Conservation (phyloP, 1,139 yeast species). For the Taiozyma sp. region DNA sequence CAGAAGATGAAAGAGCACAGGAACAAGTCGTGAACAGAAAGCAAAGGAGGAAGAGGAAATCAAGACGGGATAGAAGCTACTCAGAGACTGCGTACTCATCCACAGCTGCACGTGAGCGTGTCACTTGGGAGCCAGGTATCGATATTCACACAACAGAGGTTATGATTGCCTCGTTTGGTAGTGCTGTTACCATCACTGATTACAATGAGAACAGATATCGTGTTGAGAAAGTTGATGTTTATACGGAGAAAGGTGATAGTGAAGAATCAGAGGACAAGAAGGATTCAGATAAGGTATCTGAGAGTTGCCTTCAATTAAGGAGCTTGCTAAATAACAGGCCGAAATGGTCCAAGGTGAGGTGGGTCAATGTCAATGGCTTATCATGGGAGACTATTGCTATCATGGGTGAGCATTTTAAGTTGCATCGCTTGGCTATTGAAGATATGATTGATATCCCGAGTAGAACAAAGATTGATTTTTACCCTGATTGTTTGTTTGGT, state of each 20-base stretch:
- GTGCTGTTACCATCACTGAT: constrained; percentile 44
- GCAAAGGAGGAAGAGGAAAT: constrained; percentile 9
- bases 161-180: constrained; percentile 41
- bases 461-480: constrained; percentile 48
- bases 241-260: constrained; percentile 15
- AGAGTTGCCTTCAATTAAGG: constrained; percentile 13
- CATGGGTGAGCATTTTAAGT: constrained; percentile 33
- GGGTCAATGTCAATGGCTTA: constrained; percentile 52
- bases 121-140: constrained; percentile 55
- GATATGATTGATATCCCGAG: constrained; percentile 58
- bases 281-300: constrained; percentile 4
- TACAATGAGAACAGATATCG: constrained; percentile 37
- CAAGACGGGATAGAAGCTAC: constrained; percentile 25
- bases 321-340: constrained; percentile 29
- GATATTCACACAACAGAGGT: constrained; percentile 45
- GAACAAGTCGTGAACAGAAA: not conserved
- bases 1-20: constrained; percentile 12
- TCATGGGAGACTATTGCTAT: constrained; percentile 50
- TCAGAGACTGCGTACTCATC: constrained; percentile 29
- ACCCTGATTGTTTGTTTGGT: constrained; percentile 43
- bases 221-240: constrained; percentile 34
- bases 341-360: constrained; percentile 43
- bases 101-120: constrained; percentile 30
- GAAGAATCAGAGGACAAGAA: constrained; percentile 3
- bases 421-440: constrained; percentile 48